Evolutionary conservation across 1,139 yeast species (phyloP).

Genomic region (Zygoascus hellenicus): DNA sequence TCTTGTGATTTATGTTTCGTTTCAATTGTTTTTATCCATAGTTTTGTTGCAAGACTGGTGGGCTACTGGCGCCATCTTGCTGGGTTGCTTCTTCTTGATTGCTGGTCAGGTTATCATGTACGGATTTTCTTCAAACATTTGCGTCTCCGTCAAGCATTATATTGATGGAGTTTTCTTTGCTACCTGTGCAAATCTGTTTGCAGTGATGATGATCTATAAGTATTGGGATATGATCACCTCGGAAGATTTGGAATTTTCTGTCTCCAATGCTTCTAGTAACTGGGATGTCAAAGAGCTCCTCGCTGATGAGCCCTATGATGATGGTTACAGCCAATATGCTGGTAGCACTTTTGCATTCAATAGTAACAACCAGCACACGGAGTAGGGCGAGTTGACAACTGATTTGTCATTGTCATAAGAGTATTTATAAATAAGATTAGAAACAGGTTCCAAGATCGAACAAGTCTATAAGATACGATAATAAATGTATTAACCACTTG

Average conservation of each 20-base stretch:
- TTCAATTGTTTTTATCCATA: slow-evolving; percentile 66
- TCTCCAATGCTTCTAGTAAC: slow-evolving; percentile 46
- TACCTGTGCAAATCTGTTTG: slow-evolving; percentile 67
- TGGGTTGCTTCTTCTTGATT: slow-evolving; percentile 70
- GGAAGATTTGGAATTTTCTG: slow-evolving; percentile 91
- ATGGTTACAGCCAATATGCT: slow-evolving; percentile 36
- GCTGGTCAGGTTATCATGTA: slow-evolving; percentile 73
- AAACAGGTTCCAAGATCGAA: no score
- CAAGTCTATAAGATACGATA: no score
- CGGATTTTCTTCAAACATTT: slow-evolving; percentile 58
- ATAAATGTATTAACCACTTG: no score
- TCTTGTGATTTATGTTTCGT: slow-evolving; percentile 54
- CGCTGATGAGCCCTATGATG: slow-evolving; percentile 34
- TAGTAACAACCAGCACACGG: slow-evolving; percentile 8
- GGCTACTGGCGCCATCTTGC: slow-evolving; percentile 76
- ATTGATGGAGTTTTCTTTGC: slow-evolving; percentile 88
- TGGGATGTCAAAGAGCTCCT: slow-evolving; percentile 48
- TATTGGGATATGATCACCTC: slow-evolving; percentile 96
- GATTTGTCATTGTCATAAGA: no score
- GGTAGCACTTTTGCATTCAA: slow-evolving; percentile 27
- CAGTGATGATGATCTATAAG: slow-evolving; percentile 92
- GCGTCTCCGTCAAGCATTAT: slow-evolving; percentile 72
- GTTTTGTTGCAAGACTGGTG: slow-evolving; percentile 69
- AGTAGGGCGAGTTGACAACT: not conserved
- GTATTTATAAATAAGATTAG: no score